Percentiles rank a stretch among this genome's conserved stretches.
These are phyloP conservation scores for Gaultheria prostrata DNA, from an alignment of 148 eudicot genomes.

Conservation along the genomic window DNA sequence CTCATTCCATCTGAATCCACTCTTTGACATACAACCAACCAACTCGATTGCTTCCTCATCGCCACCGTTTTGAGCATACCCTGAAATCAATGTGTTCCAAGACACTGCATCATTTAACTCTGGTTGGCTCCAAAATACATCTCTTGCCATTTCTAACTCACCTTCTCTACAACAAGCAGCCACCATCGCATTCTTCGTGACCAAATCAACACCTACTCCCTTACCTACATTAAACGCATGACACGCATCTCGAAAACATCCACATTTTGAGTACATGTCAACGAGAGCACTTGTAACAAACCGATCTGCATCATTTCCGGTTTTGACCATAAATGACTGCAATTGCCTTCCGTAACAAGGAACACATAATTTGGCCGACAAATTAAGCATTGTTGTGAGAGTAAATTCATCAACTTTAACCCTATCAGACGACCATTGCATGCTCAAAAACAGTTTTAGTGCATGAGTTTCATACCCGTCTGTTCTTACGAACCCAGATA, in stretches of 20 bases:
- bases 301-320: conserved; percentile 41
- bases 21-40: conserved; percentile 48
- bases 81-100: conserved; percentile 83
- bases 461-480: conserved; percentile 53
- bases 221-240: conserved; percentile 36
- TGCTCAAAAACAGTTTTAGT: conserved; percentile 42
- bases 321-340: conserved; percentile 74
- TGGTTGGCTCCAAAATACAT: conserved; percentile 49
- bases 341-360: conserved; percentile 54
- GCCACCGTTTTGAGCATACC: conserved; percentile 59
- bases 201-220: conserved; percentile 41
- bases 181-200: conserved; percentile 69
- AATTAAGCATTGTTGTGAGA: conserved; percentile 64
- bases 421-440: conserved; percentile 33
- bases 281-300: conserved; percentile 71
- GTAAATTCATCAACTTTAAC: conserved; percentile 64
- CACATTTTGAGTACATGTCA: conserved; percentile 89
- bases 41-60: conserved; percentile 51
- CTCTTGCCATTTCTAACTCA: conserved; percentile 47
- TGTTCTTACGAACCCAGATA: conserved; percentile 58
- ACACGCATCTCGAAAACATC: conserved; percentile 53
- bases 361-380: conserved; percentile 47
- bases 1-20: conserved; percentile 50
- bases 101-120: conserved; percentile 70
- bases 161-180: conserved; percentile 86